phyloP scores from a whole-genome alignment of 805 yeast species.

The Barnettozyma botsteinii region DNA sequence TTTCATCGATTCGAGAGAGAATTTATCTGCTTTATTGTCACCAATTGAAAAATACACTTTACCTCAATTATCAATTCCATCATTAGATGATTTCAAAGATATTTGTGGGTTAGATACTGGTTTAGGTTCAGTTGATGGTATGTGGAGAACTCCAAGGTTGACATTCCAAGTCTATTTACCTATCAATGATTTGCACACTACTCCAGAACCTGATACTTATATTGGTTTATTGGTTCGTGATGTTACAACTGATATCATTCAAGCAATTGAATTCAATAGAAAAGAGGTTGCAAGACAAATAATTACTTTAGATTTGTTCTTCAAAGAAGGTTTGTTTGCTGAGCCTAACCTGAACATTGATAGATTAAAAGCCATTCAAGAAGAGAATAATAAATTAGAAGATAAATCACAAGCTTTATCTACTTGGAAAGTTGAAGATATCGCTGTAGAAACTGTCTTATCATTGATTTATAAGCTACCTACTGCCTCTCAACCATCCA shows the following conservation, averaged over 20 bases:
- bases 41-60: constrained; percentile 18
- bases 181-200: constrained; percentile 56
- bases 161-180: constrained; percentile 56
- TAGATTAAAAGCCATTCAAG: constrained; percentile 42
- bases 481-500: constrained; percentile 52
- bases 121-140: constrained; percentile 51
- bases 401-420: constrained; percentile 30
- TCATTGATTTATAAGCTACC: constrained; percentile 77
- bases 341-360: constrained; percentile 76
- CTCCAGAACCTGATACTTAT: constrained; percentile 47
- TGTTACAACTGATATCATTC: constrained; percentile 64
- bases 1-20: constrained; percentile 32
- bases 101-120: constrained; percentile 30
- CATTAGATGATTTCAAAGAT: constrained; percentile 29
- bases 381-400: constrained; percentile 32
- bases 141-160: constrained; percentile 63
- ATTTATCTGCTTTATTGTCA: constrained; percentile 13
- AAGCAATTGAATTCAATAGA: constrained; percentile 83
- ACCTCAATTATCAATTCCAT: constrained; percentile 30
- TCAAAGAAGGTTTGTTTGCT: constrained; percentile 59
- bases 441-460: constrained; percentile 77
- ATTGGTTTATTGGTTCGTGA: constrained; percentile 68
- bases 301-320: constrained; percentile 65
- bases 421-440: constrained; percentile 89
- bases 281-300: constrained; percentile 82